Evolutionary conservation across 192 early-diverging fungal genomes (phyloP), one percentile per base, ranked within the genome.

Genomic region (Coemansia sp.): DNA sequence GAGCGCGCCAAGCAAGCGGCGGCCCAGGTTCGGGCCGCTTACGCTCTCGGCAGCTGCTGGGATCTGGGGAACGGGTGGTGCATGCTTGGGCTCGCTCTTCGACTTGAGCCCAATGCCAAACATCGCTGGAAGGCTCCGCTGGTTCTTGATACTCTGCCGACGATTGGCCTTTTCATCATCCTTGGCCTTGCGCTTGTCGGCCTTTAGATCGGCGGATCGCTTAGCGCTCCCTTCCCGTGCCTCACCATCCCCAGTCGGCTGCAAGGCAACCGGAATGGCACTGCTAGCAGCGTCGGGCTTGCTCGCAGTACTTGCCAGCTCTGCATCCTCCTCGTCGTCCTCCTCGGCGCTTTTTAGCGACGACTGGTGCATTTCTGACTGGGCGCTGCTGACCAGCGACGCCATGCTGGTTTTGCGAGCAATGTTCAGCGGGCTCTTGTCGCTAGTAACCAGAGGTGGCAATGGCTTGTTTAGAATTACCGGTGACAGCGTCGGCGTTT

Each of bases 71-170:
- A 82, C 79, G 1, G 79, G 79, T 14, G 79, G 79, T 11, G 67
- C 49, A 2, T 49, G 40, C 60, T 70, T 73, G 59, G 15, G 51
- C 24, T 82, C 79, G 40, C 22, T 29, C 57, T 67, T 73, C 3
- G 70, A n/a, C 51, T 75, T 75, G 17, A 63, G 45, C 12, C 79
- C 79, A 47, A 80, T 70, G 22, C 72, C 72, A 73, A 82, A 76
- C 73, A 82, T 82, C 8, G 79, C 79, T 8, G 79, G 79, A 11
- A 82, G 67, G 43, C 79, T 82, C 32, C 79, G 79, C 57, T 82
- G 79, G 46, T 62, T 82, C 35, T 82, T 82, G 70, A 82, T 69
- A 49, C 79, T 82, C 70, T 82, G 79, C 36, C 79, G 70, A 63
- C 79, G 70, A 38, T 22, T 70, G 24, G 69, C 63, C 66, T 72